Percentiles rank a stretch among this genome's conserved stretches.
These are phyloP conservation scores for Phyllosticta citrichinensis DNA, from an alignment of 2,329 filamentous ascomycete species.

Conservation along the genomic window DNA sequence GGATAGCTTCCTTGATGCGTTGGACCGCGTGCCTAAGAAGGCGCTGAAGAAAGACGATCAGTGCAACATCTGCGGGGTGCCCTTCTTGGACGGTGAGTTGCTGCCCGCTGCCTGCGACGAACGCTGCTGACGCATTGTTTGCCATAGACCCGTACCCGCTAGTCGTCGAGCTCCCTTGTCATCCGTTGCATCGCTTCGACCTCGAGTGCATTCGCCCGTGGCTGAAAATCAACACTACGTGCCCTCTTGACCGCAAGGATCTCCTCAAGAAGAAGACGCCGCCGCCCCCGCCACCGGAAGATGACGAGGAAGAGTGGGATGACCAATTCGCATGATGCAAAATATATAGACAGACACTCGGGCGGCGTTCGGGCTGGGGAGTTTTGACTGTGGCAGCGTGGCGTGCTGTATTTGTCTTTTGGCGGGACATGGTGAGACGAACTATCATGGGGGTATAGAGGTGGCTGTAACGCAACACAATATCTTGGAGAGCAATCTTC, in stretches of 20 bases:
- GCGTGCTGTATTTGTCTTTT: background rate
- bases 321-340: slow-evolving; percentile 1
- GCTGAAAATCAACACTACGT: slow-evolving; percentile 54
- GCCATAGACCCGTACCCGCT: slow-evolving; percentile 48
- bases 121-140: slow-evolving; percentile 4
- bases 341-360: background rate
- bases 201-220: slow-evolving; percentile 56
- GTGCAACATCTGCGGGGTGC: slow-evolving; percentile 52
- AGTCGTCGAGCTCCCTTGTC: slow-evolving; percentile 52
- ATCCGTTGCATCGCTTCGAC: slow-evolving; percentile 53
- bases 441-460: background rate
- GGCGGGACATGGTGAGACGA: background rate
- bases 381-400: background rate
- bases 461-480: too few relatives aligned
- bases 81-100: slow-evolving; percentile 47
- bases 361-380: slow-evolving; percentile 1
- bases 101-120: background rate
- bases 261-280: slow-evolving; percentile 41
- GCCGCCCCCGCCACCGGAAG: slow-evolving; percentile 29
- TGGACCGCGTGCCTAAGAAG: slow-evolving; percentile 49
- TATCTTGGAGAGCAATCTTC: background rate
- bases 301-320: slow-evolving; percentile 33
- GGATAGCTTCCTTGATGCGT: slow-evolving; percentile 50
- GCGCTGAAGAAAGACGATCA: slow-evolving; percentile 42
- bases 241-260: slow-evolving; percentile 51